A percentile compares a stretch with the other conserved stretches of the same genome.
phyloP scores from a whole-genome alignment of 208 protist species.

The Wallacemonas rigidus region DNA sequence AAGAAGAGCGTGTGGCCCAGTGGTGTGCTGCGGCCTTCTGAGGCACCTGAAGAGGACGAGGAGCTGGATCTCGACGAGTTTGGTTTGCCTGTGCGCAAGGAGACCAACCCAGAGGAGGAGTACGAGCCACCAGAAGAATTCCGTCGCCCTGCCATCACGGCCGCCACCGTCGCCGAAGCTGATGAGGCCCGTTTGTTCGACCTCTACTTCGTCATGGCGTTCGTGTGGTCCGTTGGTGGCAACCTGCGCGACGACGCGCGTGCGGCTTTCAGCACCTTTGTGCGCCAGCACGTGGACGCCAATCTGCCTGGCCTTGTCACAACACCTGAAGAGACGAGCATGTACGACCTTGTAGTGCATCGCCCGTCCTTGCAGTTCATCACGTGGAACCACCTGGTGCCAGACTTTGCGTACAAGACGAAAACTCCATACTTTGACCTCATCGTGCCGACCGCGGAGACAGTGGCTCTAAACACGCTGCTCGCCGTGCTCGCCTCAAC shows the following conservation, averaged over 20 bases:
- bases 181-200: constrained; percentile 84
- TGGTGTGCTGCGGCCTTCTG: constrained; percentile 38
- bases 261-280: constrained; percentile 88
- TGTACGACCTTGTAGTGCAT: constrained; percentile 95
- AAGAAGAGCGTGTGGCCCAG: constrained; percentile 52
- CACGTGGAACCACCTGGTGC: constrained; percentile 91
- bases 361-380: constrained; percentile 85
- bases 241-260: constrained; percentile 90
- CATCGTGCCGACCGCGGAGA: constrained; percentile 95
- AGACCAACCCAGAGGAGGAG: constrained; percentile 11
- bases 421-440: constrained; percentile 93
- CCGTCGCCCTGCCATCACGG: constrained; percentile 57
- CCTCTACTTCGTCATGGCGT: constrained; percentile 95
- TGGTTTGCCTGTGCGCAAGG: constrained; percentile 11
- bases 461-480: constrained; percentile 84
- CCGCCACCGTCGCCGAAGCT: constrained; percentile 31
- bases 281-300: constrained; percentile 62
- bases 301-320: constrained; percentile 60
- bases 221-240: constrained; percentile 96
- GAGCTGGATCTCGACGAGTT: constrained; percentile 31
- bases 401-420: constrained; percentile 88
- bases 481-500: constrained; percentile 72
- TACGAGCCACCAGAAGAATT: constrained; percentile 78
- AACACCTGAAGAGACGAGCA: constrained; percentile 43
- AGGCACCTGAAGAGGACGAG: constrained; percentile 30